phyloP scores from a whole-genome alignment of 179 eudicot species.

The Sideroxylon spinosum region DNA sequence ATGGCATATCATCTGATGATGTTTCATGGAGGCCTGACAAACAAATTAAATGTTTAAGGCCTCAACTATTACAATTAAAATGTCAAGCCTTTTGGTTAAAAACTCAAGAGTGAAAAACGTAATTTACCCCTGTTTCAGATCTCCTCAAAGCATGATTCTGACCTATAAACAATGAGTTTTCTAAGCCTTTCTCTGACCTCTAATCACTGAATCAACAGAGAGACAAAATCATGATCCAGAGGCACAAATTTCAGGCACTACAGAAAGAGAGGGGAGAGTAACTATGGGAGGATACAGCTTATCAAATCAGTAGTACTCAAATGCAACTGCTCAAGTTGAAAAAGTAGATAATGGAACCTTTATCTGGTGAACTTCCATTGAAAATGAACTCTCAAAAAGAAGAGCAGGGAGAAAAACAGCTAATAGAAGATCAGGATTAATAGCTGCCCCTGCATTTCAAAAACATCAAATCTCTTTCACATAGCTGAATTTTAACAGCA shows the following conservation, averaged over 20 bases:
- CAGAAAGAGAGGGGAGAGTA: not conserved
- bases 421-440: conserved; percentile 85
- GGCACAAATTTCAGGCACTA: not conserved
- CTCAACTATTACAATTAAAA: too few species aligned
- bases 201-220: conserved; percentile 2
- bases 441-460: conserved; percentile 67
- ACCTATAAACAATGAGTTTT: not conserved
- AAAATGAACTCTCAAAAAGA: conserved; percentile 90
- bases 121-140: not conserved
- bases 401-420: conserved; percentile 98
- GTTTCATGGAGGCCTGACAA: too few species aligned
- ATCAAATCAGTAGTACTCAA: not conserved
- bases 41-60: too few species aligned
- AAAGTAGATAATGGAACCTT: conserved; percentile 46
- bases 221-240: not conserved
- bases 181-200: not conserved
- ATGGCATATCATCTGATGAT: too few species aligned
- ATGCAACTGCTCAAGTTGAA: conserved; percentile 11
- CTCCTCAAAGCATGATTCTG: not conserved
- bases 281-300: not conserved
- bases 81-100: too few species aligned
- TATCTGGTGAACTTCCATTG: conserved; percentile 96
- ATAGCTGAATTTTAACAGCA: conserved; percentile 5
- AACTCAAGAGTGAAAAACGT: too few species aligned
- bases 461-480: conserved; percentile 11